phyloP scores from a whole-genome alignment of 306 rosid genomes.

The Calophaca sinica region DNA sequence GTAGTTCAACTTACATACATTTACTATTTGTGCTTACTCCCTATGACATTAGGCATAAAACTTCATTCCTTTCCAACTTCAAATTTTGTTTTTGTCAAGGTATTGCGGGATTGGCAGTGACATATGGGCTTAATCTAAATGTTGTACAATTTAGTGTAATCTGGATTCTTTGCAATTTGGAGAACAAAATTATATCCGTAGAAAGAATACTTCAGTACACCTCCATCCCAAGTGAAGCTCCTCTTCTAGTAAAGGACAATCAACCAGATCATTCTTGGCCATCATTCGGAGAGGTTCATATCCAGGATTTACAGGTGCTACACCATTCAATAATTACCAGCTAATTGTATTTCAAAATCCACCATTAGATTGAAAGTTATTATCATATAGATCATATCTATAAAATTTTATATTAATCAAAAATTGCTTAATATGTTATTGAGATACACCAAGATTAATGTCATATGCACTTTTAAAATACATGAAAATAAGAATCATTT shows the following conservation, averaged over 20 bases:
- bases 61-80: background rate
- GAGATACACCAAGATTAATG: background rate
- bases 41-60: slow-evolving; percentile 19
- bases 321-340: background rate
- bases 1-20: slow-evolving; percentile 5
- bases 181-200: slow-evolving; percentile 85
- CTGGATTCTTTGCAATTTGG: slow-evolving; percentile 67
- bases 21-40: background rate
- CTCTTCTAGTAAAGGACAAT: slow-evolving; percentile 63
- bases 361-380: background rate
- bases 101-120: slow-evolving; percentile 86
- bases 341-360: no score
- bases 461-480: background rate
- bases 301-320: slow-evolving; percentile 74
- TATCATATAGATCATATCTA: background rate
- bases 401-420: background rate
- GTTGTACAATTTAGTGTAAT: slow-evolving; percentile 55
- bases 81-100: slow-evolving; percentile 48
- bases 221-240: slow-evolving; percentile 76
- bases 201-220: slow-evolving; percentile 88
- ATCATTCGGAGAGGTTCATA: slow-evolving; percentile 69
- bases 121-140: slow-evolving; percentile 79
- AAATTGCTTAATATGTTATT: background rate
- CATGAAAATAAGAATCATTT: background rate
- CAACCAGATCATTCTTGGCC: slow-evolving; percentile 78